Evolutionary conservation across 257 asterid genomes (phyloP), one percentile per base, ranked within the genome.

Genomic region (Primulina eburnea): DNA sequence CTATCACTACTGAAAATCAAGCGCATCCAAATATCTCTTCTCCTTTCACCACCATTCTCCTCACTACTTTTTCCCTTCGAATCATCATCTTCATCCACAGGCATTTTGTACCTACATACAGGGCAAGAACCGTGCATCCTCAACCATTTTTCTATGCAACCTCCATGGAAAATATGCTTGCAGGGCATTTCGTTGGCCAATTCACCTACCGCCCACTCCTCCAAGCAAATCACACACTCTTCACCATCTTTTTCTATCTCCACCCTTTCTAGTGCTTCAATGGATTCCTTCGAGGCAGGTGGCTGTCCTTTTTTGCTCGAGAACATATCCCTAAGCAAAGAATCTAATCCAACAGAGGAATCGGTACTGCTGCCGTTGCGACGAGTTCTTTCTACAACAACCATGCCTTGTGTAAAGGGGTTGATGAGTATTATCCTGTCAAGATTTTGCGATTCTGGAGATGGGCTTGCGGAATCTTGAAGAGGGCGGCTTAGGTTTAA

Each of bases 121-220:
- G 97, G 97, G 80, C 97, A 89, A 21, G 96, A 76, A 18, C 96
- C 97, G 59, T 91, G 92, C 61, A 82, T 71, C 11, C 61, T 76
- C 79, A 91, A 58, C 97, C 97, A 91, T 29, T 82, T 89, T 68
- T 80, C 90, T 9, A 91, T 62, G 59, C 96, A 87, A 21, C 72
- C 81, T 2, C 78, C 83, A 62, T 86, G 94, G 73, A 89, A 91
- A 35, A 65, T 77, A 70, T 91, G 97, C 77, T 78, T 78, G 58
- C 97, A 91, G 2, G 97, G 96, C 91, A 91, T 91, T 53, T 80
- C 83, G 58, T 76, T 89, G 60, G 75, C 96, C 77, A 68, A 71
- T 16, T 75, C 4, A 28, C 30, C 30, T 2, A 28, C 30, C 30
- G 30, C 30, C 30, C 30, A 28, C 30, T 28, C 30, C 30, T 28